Evolutionary conservation across 306 rosid genomes (phyloP), one percentile per base, ranked within the genome.

Genomic region (Bauhinia variegata): DNA sequence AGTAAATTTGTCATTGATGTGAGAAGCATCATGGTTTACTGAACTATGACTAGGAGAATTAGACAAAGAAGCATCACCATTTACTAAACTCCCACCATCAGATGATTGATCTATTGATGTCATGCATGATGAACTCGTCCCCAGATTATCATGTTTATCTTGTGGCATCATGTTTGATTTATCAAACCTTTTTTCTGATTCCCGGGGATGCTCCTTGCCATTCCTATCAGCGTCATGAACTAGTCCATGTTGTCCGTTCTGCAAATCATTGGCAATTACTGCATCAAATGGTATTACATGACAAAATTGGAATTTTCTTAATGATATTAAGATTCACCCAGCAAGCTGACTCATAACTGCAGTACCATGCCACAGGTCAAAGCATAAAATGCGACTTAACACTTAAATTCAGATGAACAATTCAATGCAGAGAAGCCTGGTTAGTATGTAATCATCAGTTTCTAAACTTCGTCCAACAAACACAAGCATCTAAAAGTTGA

Each of bases 81-180:
- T 73, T 83, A 68, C 81, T n/a, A 91, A 86, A 79, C 86, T 87
- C 51, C 83, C 89, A 16, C 78, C 63, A 68, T 75, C 88, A 71
- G 86, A 85, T 16, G 85, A 82, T 13, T 80, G 65, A 78, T 92
- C 90, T 53, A 76, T 48, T 30, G 95, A 78, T 23, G 92, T 80
- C 7, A 83, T 65, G 67, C 71, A 55, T 6, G 86, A 87, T 56
- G 89, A 79, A 79, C 83, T 76, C 64, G 73, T 63, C 80, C 78
- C 79, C 71, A 63, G 71, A 55, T 53, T 77, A 69, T 71, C 82
- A 53, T 23, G 72, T 46, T 68, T 61, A 54, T 43, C 85, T 56
- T 78, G 86, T 38, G 46, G 81, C 33, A 50, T 72, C 78, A 54
- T 47, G 73, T 63, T 75, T 63, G 75, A 59, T 9, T 77, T 82